Conservation (phyloP, 2,329 filamentous ascomycete genomes). For the Talaromyces sp. region DNA sequence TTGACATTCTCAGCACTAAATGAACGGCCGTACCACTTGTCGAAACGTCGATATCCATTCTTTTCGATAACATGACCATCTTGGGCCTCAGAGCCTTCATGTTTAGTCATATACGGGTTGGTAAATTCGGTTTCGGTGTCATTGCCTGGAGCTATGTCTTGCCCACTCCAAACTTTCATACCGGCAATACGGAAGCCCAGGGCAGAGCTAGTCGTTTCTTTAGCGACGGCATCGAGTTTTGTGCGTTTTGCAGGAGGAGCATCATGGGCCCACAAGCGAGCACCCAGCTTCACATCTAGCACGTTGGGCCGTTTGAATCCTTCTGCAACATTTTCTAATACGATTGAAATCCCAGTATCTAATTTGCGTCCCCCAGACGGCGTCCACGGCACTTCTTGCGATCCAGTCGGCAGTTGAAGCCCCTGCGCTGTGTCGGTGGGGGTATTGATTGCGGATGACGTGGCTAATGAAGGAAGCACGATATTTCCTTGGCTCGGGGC, state of each 20-base stretch:
- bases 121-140: slow-evolving; percentile 22
- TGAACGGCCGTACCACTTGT: slow-evolving; percentile 60
- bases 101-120: slow-evolving; percentile 27
- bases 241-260: slow-evolving; percentile 53
- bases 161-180: slow-evolving; percentile 54
- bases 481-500: slow-evolving; percentile 44
- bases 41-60: slow-evolving; percentile 54
- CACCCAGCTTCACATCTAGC: slow-evolving; percentile 85
- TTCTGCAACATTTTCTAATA: slow-evolving; percentile 75
- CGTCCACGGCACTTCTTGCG: slow-evolving; percentile 33
- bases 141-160: slow-evolving; percentile 17
- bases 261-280: slow-evolving; percentile 75
- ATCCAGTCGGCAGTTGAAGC: slow-evolving; percentile 17
- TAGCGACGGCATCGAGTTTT: slow-evolving; percentile 54
- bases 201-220: slow-evolving; percentile 53
- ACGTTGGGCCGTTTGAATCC: slow-evolving; percentile 84
- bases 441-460: slow-evolving; percentile 15
- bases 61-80: slow-evolving; percentile 39
- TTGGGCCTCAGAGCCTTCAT: slow-evolving; percentile 44
- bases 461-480: slow-evolving; percentile 20
- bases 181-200: slow-evolving; percentile 61
- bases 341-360: slow-evolving; percentile 70
- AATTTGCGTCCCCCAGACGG: slow-evolving; percentile 58
- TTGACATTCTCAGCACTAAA: slow-evolving; percentile 51
- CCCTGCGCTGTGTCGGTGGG: slow-evolving; percentile 9